phyloP scores from a whole-genome alignment of 305 asterid species.

The Monarda citriodora region DNA sequence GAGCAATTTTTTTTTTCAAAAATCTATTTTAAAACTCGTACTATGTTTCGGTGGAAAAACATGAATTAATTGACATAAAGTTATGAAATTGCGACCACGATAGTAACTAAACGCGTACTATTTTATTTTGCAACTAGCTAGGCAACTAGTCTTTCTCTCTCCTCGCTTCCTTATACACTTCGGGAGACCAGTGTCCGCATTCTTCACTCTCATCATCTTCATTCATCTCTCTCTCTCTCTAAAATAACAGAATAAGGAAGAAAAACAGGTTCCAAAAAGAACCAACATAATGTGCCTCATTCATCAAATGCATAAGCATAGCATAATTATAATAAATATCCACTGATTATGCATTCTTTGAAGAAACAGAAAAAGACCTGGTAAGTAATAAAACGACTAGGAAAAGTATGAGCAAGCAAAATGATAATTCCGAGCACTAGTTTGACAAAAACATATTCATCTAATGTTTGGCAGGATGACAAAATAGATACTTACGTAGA shows the following conservation, averaged over 20 bases:
- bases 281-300: slow-evolving; percentile 9
- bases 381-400: slow-evolving; percentile 10
- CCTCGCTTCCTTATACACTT: no score
- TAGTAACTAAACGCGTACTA: no score
- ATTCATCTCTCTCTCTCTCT: no score
- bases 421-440: slow-evolving; percentile 5
- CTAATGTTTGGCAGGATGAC: slow-evolving; percentile 15
- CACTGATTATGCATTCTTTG: slow-evolving; percentile 3
- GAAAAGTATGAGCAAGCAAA: slow-evolving; percentile 11
- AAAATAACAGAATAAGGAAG: slow-evolving; percentile 11
- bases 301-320: slow-evolving; percentile 5
- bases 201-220: no score
- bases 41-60: no score
- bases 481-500: slow-evolving; percentile 58
- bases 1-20: no score
- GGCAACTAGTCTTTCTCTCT: no score
- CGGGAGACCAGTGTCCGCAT: no score
- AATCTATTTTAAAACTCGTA: no score
- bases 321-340: slow-evolving; percentile 10
- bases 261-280: background rate
- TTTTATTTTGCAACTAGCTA: no score
- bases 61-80: no score
- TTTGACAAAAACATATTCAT: slow-evolving; percentile 7
- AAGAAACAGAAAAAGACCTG: slow-evolving; percentile 6
- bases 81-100: no score